Conservation (phyloP, 768 basidiomycete genomes). For the Chalciporus piperatus region DNA sequence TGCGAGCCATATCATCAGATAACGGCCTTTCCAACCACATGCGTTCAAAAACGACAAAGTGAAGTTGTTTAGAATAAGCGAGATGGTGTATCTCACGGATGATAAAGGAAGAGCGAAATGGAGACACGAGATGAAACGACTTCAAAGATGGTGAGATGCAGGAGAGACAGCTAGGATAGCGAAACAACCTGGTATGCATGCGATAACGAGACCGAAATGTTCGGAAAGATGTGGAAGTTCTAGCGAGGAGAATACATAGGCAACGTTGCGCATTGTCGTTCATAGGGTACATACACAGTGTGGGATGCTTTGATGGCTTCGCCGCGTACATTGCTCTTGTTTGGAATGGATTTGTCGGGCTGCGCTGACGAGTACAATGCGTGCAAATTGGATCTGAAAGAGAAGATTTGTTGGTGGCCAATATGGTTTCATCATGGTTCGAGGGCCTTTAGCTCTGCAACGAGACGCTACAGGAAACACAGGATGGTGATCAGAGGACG, state of each 20-base stretch:
- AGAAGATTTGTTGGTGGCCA: slow-evolving; percentile 1
- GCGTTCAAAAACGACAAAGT: neutral
- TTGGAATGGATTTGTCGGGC: slow-evolving; percentile 19
- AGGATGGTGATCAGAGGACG: slow-evolving; percentile 1
- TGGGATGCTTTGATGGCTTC: slow-evolving; percentile 24
- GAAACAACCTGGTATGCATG: slow-evolving; percentile 24
- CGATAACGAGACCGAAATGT: slow-evolving; percentile 11
- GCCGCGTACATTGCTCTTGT: slow-evolving; percentile 28
- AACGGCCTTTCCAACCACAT: slow-evolving; percentile 1
- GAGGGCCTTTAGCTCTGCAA: slow-evolving; percentile 57
- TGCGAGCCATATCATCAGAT: slow-evolving; percentile 5
- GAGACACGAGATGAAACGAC: neutral
- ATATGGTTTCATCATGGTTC: slow-evolving; percentile 30
- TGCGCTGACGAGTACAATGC: slow-evolving; percentile 27
- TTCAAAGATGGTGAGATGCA: slow-evolving; percentile 2
- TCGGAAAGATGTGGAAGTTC: slow-evolving; percentile 11
- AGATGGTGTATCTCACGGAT: slow-evolving; percentile 4
- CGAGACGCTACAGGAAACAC: slow-evolving; percentile 48
- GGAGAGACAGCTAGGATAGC: slow-evolving; percentile 27
- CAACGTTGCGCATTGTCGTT: slow-evolving; percentile 12
- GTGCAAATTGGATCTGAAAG: slow-evolving; percentile 16
- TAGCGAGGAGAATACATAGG: slow-evolving; percentile 26
- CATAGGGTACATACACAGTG: slow-evolving; percentile 32
- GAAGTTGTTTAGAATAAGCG: slow-evolving; percentile 6
- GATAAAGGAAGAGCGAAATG: slow-evolving; percentile 3